A percentile compares a stretch with the other conserved stretches of the same genome.
phyloP scores from a whole-genome alignment of 2,329 filamentous ascomycete species.

The Ascosphaera acerosa region DNA sequence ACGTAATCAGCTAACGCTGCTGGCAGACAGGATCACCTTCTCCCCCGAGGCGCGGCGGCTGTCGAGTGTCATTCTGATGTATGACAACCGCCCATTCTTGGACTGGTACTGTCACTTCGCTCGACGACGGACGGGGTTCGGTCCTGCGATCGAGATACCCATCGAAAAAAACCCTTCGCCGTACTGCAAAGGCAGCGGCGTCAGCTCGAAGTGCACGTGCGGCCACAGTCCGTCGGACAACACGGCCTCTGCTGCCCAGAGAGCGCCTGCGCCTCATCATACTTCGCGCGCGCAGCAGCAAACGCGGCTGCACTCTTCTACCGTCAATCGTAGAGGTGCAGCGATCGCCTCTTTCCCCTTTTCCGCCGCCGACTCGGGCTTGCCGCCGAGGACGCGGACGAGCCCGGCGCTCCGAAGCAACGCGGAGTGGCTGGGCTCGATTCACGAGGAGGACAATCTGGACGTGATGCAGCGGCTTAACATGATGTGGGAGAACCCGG shows the following conservation, averaged over 20 bases:
- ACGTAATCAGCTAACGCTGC: too few relatives aligned
- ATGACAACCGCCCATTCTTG: conserved; percentile 2
- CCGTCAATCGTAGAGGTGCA: too few relatives aligned
- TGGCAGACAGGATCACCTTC: conserved; percentile 2
- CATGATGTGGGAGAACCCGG: conserved; percentile 3
- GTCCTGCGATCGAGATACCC: background rate
- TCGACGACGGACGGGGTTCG: conserved; percentile 2
- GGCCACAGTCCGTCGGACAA: too few relatives aligned
- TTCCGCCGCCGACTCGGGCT: background rate
- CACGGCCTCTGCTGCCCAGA: too few relatives aligned
- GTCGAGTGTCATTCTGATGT: conserved; percentile 2
- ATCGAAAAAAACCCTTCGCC: background rate
- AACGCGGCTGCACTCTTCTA: too few relatives aligned
- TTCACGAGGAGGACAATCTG: conserved; percentile 2
- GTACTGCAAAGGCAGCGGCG: background rate
- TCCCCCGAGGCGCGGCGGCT: conserved; percentile 1
- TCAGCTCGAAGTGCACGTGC: background rate
- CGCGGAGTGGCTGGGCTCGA: conserved; percentile 2
- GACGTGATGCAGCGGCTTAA: conserved; percentile 1
- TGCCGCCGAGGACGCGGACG: background rate
- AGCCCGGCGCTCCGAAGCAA: background rate
- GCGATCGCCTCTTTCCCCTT: background rate
- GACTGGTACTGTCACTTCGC: conserved; percentile 3
- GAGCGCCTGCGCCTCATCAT: too few relatives aligned
- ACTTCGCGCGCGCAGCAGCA: too few relatives aligned